phyloP scores from a whole-genome alignment of 176 grass and related monocot genomes.

The Aegilops tauschii region DNA sequence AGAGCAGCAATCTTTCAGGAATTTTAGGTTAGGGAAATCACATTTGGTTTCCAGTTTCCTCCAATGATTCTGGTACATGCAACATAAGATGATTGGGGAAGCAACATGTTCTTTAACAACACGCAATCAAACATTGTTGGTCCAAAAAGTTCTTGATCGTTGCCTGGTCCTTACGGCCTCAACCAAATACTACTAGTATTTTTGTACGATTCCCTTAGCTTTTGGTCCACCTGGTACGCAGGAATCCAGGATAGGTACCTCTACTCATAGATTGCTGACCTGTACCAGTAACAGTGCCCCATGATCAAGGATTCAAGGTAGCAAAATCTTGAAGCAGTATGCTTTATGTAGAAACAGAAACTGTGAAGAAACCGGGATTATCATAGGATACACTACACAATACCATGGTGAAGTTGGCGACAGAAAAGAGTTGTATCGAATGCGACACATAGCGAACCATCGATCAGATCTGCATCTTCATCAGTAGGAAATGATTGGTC shows the following conservation, averaged over 20 bases:
- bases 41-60: neutral
- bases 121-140: neutral
- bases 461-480: neutral
- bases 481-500: neutral
- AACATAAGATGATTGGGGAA: neutral
- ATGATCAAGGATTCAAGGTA: slow-evolving; percentile 5
- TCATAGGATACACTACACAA: neutral
- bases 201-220: neutral
- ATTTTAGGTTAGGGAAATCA: neutral
- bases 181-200: neutral
- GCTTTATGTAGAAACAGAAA: neutral
- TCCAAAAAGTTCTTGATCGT: neutral
- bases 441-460: neutral
- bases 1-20: neutral
- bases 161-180: neutral
- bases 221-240: neutral
- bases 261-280: neutral
- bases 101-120: neutral
- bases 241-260: neutral
- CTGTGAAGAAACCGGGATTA: neutral
- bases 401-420: neutral
- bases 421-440: neutral
- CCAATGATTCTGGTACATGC: neutral
- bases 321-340: neutral
- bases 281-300: neutral